Base-by-base conservation (phyloP, 106 monocot species). In the Hemerocallis citrina region DNA sequence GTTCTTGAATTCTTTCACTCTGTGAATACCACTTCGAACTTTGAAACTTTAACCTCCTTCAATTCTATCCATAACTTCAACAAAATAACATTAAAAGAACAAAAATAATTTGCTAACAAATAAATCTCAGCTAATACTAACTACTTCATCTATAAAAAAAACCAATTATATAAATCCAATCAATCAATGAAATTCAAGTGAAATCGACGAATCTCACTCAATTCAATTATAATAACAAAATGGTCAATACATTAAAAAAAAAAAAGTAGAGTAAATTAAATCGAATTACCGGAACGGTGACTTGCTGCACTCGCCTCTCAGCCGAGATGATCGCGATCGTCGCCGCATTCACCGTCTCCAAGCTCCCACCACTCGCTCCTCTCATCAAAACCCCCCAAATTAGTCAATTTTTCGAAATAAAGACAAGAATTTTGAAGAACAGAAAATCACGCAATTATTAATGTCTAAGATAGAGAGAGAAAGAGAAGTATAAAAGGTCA, bases 291-390 rank as follows among this genome's bases (percentile, higher is more conserved):
- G 63, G 74, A 50, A 62, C 81, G 0, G 78, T 62, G 55, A 72
- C 57, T 35, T 78, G 86, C 68, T 75, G 79, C 13, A 80, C 74
- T 33, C 86, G 77, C 57, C 72, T 67, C 65, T 75, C 81, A 0
- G 75, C 75, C 0, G 75, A 67, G 22, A 65, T 57, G 31, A 86
- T 78, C 23, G 86, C 86, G 33, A 46, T 75, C 23, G 86, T 81
- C 10, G 86, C 81, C 7, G 86, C 86, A 66, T 78, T 81, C 65
- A 86, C 81, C 25, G 74, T 75, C 33, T 86, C 86, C 42, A 75
- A 74, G 72, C 78, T 81, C n/a, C n/a, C n/a, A 59, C 49, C 66
- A 47, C 63, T 74, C 50, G 34, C 62, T n/a, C 78, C 57, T 13
- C 61, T 75, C 75, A 78, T 78, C 71, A n/a, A 60, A 15, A 20